Evolutionary conservation across 2,329 filamentous ascomycete genomes (phyloP), one percentile per base, ranked within the genome.

Genomic region (Calonectria crousiana): DNA sequence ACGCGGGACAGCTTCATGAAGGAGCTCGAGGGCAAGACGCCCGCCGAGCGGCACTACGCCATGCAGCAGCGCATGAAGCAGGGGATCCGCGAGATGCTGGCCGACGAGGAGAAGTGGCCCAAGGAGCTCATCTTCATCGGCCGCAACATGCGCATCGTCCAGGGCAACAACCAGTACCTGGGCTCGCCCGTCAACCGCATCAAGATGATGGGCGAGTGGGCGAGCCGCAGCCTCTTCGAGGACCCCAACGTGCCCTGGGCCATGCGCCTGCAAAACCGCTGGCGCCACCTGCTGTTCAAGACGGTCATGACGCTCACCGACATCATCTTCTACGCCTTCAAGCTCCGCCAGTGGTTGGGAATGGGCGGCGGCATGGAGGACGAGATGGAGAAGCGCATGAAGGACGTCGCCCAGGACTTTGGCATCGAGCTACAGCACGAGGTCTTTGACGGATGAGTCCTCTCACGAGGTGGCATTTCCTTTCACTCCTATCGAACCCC

Each of bases 151-250:
- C 92, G 96, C 68, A 98, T 98, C 80, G 95, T 98, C 2, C 95
- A 98, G 85, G 95, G 93, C 8, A 97, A 98, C 85, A 98, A 98
- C 83, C 95, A 98, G 82, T 96, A 94, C 84, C 90, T 98, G 67
- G 95, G 95, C 28, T 95, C 93, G 0, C 96, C 96, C 0, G 95
- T 98, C 53, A 98, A 98, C 84, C 89, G 97, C 1, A 92, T 98
- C 84, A 98, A 98, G 87, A 95, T 98, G 83, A 98, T 97, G 76
- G 96, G 96, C 28, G 89, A 92, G 72, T 98, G 96, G 96, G 96
- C 96, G 1, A 95, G 92, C 74, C 89, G 94, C 28, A 95, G 95
- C 68, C 86, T 98, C n/a, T 93, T 93, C 30, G 93, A 97, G 84
- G 92, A 93, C 76, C 89, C 87, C 20, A 90, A 94, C 81, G 86